Evolutionary conservation across 805 yeast species (phyloP).

Genomic region (Lachancea lanzarotensis): DNA sequence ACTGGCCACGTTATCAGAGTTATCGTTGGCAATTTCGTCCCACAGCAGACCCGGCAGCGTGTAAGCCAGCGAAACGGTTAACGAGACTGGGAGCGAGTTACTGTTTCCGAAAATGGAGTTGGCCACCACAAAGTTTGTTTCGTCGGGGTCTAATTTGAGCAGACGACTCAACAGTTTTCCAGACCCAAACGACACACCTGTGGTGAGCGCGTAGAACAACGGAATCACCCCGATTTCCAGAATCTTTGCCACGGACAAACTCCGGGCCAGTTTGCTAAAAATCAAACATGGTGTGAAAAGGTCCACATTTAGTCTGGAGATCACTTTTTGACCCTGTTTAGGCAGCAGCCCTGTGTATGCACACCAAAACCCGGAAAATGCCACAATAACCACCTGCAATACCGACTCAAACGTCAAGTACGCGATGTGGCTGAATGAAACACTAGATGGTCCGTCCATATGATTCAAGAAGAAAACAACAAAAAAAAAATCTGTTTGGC

Average conservation of each 20-base stretch:
- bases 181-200: slow-evolving; percentile 62
- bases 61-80: slow-evolving; percentile 71
- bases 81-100: slow-evolving; percentile 87
- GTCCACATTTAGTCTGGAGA: slow-evolving; percentile 78
- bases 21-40: slow-evolving; percentile 64
- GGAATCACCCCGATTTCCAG: slow-evolving; percentile 82
- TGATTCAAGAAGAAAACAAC: no score
- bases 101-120: slow-evolving; percentile 97
- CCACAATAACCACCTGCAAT: slow-evolving; percentile 78
- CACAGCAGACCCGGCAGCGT: slow-evolving; percentile 70
- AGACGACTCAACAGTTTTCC: slow-evolving; percentile 50
- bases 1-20: slow-evolving; percentile 63
- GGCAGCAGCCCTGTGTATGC: slow-evolving; percentile 67
- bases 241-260: slow-evolving; percentile 67
- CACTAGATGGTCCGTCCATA: slow-evolving; percentile 15
- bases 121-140: slow-evolving; percentile 87
- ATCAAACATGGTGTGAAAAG: slow-evolving; percentile 93
- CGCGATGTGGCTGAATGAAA: slow-evolving; percentile 33
- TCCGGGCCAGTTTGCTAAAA: slow-evolving; percentile 68
- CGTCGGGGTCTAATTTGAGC: slow-evolving; percentile 59
- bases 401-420: slow-evolving; percentile 87
- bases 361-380: slow-evolving; percentile 80
- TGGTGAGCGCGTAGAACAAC: slow-evolving; percentile 72
- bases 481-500: no score
- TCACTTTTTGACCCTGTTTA: slow-evolving; percentile 66